Evolutionary conservation across 2,329 filamentous ascomycete species (phyloP), one percentile per base, ranked within the genome.

Genomic region (Fusarium sp.): DNA sequence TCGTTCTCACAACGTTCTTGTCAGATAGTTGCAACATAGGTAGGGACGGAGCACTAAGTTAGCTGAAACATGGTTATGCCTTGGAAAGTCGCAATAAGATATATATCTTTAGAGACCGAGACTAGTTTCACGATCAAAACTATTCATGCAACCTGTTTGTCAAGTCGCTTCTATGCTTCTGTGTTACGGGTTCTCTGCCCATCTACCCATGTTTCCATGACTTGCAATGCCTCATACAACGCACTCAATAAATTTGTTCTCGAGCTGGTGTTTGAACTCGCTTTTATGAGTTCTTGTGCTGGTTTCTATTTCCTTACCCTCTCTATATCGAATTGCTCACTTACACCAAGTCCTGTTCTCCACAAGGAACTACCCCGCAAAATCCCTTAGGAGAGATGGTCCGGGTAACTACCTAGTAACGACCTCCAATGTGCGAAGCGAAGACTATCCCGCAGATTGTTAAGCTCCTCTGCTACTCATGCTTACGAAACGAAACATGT

Each of bases 341-440:
- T 63, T 63, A 49, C 18, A 62, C 18, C 31, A n/a, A 14, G 39
- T 57, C 20, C 18, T 20, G 18, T 66, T 63, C 58, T 49, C 69
- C 58, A 69, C 69, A 65, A 42, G 40, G 54, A 64, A 33, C 40
- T 65, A 56, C 66, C 58, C 66, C 67, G 52, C 63, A 46, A 67
- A 54, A 35, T 18, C 41, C 41, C 18, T 41, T 57, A 20, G 27
- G 48, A 41, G 3, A 25, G 5, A 25, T 8, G 23, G 23, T 25
- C 23, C 8, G 5, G 23, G 23, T 25, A 9, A 9, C 25, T 25
- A 25, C 25, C n/a, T n/a, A n/a, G n/a, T n/a, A n/a, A n/a, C n/a
- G n/a, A n/a, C n/a, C n/a, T n/a, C n/a, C 25, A 25, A 25, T 3
- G 25, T 8, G 8, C 7, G 25, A 45, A 51, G 41, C 56, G 21